Conservation (phyloP, 179 eudicot genomes). For the Sideroxylon spinosum region DNA sequence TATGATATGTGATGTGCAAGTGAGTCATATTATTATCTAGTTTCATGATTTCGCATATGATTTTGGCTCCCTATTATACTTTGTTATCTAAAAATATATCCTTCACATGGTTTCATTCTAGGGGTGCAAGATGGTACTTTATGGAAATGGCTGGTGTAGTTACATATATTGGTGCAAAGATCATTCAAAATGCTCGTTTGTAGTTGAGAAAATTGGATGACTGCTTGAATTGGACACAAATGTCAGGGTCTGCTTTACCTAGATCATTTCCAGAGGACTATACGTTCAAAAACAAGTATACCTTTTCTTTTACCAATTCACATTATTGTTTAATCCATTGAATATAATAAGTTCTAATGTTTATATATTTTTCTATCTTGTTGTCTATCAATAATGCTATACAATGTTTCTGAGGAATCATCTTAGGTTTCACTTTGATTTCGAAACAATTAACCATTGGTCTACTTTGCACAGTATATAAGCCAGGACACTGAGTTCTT, state of each 20-base stretch:
- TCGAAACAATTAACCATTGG: background rate
- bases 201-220: conserved; percentile 88
- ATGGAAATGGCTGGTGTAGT: conserved; percentile 99
- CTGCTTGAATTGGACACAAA: conserved; percentile 89
- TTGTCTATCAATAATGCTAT: background rate
- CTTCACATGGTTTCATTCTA: conserved; percentile 22
- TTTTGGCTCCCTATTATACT: background rate
- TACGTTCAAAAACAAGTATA: conserved; percentile 79
- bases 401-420: background rate
- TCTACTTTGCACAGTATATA: background rate
- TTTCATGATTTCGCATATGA: conserved; percentile 14
- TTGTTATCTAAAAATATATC: conserved; percentile 5
- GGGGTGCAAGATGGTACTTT: conserved; percentile 99
- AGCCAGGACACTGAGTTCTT: conserved; percentile 10
- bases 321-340: too few relatives aligned
- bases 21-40: conserved; percentile 29
- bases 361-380: background rate
- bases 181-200: conserved; percentile 93
- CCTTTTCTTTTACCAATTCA: too few relatives aligned
- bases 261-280: conserved; percentile 97
- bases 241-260: conserved; percentile 93
- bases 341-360: background rate
- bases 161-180: conserved; percentile 95
- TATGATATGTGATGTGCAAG: conserved; percentile 99
- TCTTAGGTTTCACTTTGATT: background rate